Conservation (phyloP, 1,284 basidiomycete genomes). For the Takashimella koratensis region DNA sequence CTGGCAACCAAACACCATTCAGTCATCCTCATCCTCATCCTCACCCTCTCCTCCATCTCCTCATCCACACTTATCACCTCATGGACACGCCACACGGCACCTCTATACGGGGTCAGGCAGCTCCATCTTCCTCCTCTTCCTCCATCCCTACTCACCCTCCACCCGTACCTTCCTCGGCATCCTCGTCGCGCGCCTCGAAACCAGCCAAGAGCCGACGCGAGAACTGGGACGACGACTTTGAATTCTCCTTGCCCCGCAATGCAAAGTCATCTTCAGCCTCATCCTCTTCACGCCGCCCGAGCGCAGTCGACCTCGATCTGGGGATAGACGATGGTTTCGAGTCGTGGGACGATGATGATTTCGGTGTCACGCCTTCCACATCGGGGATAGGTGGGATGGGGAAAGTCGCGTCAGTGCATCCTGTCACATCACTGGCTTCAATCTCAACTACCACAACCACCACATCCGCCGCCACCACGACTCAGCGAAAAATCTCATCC, state of each 20-base stretch:
- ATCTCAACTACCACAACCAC: conserved; percentile 10
- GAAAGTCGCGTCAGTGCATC: too few relatives aligned
- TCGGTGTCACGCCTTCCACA: background rate
- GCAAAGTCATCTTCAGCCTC: background rate
- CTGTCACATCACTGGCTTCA: too few relatives aligned
- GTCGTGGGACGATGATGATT: conserved; percentile 15
- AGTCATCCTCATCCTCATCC: too few relatives aligned
- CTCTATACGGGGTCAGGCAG: too few relatives aligned
- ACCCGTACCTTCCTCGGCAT: background rate
- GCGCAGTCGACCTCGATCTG: background rate
- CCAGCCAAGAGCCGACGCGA: conserved; percentile 29
- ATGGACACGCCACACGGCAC: too few relatives aligned
- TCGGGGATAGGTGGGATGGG: conserved; percentile 9
- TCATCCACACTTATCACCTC: too few relatives aligned
- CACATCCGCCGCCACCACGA: background rate
- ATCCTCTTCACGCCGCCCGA: background rate
- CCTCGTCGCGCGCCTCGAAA: background rate
- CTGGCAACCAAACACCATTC: too few relatives aligned
- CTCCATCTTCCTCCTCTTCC: background rate
- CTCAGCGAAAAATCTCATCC: conserved; percentile 6
- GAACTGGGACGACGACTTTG: conserved; percentile 50
- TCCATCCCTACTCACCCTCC: background rate
- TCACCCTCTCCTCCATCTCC: conserved; percentile 29
- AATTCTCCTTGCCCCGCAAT: conserved; percentile 29
- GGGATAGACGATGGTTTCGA: background rate